Conservation (phyloP, 768 basidiomycete species). For the Hygrophorus pudorinus region DNA sequence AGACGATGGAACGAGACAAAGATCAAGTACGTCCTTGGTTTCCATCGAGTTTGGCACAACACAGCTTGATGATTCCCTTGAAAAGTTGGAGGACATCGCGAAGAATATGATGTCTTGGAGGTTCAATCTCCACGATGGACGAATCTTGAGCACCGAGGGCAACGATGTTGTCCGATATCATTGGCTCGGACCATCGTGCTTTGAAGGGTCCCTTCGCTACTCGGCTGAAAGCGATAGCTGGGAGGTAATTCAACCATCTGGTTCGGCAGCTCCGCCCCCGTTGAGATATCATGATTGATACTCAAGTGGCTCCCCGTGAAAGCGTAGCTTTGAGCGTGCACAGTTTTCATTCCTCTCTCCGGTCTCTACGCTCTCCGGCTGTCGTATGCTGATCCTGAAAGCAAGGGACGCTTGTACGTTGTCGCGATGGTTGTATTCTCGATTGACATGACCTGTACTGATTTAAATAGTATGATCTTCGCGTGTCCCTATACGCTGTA, state of each 20-base stretch:
- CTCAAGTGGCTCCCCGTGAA: too few relatives aligned
- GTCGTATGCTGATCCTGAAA: too few relatives aligned
- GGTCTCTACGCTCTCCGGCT: too few relatives aligned
- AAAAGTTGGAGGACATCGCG: neutral
- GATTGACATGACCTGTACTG: too few relatives aligned
- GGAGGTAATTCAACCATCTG: neutral
- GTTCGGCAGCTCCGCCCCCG: too few relatives aligned
- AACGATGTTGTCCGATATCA: neutral
- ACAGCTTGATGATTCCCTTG: neutral
- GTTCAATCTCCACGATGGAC: conserved; percentile 1
- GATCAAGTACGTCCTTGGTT: conserved; percentile 7
- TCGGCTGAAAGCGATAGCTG: neutral
- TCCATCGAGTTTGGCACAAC: neutral
- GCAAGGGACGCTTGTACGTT: too few relatives aligned
- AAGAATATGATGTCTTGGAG: neutral
- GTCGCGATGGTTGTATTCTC: too few relatives aligned
- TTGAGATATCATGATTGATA: too few relatives aligned
- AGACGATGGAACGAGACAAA: conserved; percentile 14
- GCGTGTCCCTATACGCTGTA: too few relatives aligned
- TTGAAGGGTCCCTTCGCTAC: neutral
- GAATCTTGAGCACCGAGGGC: neutral
- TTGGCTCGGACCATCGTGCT: neutral
- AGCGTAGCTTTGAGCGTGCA: too few relatives aligned
- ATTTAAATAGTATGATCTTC: too few relatives aligned
- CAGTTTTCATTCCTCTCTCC: too few relatives aligned